A percentile compares a stretch with the other conserved stretches of the same genome.
Evolutionary conservation across 306 rosid species (phyloP).

Genomic region (Purshia tridentata): DNA sequence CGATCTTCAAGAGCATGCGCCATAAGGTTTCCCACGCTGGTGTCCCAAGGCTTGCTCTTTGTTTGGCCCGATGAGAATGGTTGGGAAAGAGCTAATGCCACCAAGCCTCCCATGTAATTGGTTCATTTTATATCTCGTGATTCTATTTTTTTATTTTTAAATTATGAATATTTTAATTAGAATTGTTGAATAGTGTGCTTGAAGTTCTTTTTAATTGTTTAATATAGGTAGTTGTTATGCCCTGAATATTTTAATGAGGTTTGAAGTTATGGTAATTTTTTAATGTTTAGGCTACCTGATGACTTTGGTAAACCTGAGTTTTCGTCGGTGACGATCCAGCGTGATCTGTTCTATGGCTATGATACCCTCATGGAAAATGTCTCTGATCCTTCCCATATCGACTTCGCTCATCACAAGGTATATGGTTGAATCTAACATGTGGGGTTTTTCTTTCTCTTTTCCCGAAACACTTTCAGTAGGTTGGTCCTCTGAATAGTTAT

Average conservation of each 20-base stretch:
- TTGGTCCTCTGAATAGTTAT: neutral
- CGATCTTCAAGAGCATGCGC: slow-evolving; percentile 80
- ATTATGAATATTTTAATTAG: neutral
- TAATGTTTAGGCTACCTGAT: slow-evolving; percentile 75
- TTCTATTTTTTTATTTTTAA: neutral
- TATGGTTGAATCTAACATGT: neutral
- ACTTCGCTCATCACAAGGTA: slow-evolving; percentile 99
- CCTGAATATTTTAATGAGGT: slow-evolving; percentile 12
- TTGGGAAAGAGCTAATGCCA: slow-evolving; percentile 82
- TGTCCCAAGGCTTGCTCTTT: slow-evolving; percentile 93
- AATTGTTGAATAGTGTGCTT: neutral
- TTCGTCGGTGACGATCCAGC: slow-evolving; percentile 92
- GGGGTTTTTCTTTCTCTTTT: neutral
- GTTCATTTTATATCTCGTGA: slow-evolving; percentile 4
- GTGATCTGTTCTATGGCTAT: slow-evolving; percentile 96
- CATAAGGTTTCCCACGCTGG: slow-evolving; percentile 71
- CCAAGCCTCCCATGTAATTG: slow-evolving; percentile 77
- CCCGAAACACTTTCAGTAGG: neutral
- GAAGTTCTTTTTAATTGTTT: neutral
- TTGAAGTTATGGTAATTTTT: slow-evolving; percentile 7
- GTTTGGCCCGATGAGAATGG: slow-evolving; percentile 99
- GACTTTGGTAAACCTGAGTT: slow-evolving; percentile 80
- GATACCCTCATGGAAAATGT: slow-evolving; percentile 99
- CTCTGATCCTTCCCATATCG: slow-evolving; percentile 95
- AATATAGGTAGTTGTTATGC: neutral